phyloP scores from a whole-genome alignment of 768 basidiomycete genomes.

The Pisolithus orientalis region DNA sequence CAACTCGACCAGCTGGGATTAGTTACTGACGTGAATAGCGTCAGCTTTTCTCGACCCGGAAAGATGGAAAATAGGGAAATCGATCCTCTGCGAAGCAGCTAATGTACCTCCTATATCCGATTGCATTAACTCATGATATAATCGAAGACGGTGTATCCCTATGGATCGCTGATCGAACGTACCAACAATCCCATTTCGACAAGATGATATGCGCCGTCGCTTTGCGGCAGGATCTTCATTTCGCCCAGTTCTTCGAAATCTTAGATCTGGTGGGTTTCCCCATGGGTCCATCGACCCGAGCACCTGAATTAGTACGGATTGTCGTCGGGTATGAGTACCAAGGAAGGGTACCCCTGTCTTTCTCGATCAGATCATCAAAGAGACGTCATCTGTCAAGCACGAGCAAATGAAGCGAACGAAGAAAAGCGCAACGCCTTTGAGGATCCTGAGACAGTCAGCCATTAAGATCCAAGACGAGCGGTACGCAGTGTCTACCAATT shows the following conservation, averaged over 20 bases:
- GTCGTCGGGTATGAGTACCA: conserved; percentile 90
- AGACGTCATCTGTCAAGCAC: conserved; percentile 86
- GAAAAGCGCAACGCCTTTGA: conserved; percentile 87
- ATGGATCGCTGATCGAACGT: conserved; percentile 94
- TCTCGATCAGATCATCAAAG: conserved; percentile 86
- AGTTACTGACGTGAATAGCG: conserved; percentile 62
- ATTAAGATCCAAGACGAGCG: conserved; percentile 96
- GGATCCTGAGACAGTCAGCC: conserved; percentile 72
- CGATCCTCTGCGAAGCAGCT: conserved; percentile 85
- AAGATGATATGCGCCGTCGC: conserved; percentile 84
- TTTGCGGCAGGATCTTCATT: too few species aligned
- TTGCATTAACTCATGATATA: neutral
- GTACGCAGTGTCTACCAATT: conserved; percentile 34
- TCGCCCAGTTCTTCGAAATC: too few species aligned
- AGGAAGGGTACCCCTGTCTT: conserved; percentile 92
- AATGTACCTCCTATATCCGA: conserved; percentile 9
- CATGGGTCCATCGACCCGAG: conserved; percentile 23
- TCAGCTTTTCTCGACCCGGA: conserved; percentile 80
- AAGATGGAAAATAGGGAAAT: conserved; percentile 84
- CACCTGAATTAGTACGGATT: conserved; percentile 84
- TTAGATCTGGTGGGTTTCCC: too few species aligned
- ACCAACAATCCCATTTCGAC: conserved; percentile 85
- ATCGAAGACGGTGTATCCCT: conserved; percentile 82
- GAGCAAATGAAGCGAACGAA: conserved; percentile 95
- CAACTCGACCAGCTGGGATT: conserved; percentile 36